phyloP scores from a whole-genome alignment of 257 asterid genomes.

The Salvia rosmarinus region DNA sequence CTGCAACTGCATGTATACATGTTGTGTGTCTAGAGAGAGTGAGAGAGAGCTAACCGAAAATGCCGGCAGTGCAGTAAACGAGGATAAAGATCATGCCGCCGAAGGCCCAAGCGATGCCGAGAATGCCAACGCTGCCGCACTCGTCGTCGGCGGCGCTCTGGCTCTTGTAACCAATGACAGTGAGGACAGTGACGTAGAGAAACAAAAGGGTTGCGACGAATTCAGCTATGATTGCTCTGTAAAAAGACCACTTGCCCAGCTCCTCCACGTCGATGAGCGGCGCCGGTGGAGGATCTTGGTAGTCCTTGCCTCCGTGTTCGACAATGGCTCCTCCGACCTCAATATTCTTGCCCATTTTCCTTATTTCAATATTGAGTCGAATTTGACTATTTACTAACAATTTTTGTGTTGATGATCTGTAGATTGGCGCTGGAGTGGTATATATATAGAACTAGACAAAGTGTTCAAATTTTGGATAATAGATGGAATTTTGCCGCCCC shows the following conservation, averaged over 20 bases:
- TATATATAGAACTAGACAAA: slow-evolving; percentile 27
- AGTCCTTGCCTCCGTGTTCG: slow-evolving; percentile 28
- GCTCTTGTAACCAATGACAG: slow-evolving; percentile 9
- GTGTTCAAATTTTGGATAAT: not conserved
- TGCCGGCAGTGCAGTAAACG: slow-evolving; percentile 9
- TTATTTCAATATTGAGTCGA: not conserved
- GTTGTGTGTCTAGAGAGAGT: not conserved
- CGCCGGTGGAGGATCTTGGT: slow-evolving; percentile 3
- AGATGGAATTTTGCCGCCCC: slow-evolving; percentile 33
- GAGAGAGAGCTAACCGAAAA: not conserved
- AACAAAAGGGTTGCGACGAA: slow-evolving; percentile 1
- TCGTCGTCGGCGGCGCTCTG: slow-evolving; percentile 24
- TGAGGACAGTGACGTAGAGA: not conserved
- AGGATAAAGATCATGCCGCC: slow-evolving; percentile 8
- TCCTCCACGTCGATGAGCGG: slow-evolving; percentile 15
- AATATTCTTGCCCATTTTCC: slow-evolving; percentile 36
- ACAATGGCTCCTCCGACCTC: slow-evolving; percentile 33
- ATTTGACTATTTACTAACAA: no score
- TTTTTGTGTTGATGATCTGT: not conserved
- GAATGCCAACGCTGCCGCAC: slow-evolving; percentile 12
- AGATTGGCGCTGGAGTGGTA: slow-evolving; percentile 10
- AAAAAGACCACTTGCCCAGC: slow-evolving; percentile 2
- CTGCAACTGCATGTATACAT: no score
- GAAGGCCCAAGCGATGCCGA: slow-evolving; percentile 17
- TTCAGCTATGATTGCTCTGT: slow-evolving; percentile 3